Evolutionary conservation across 176 grass and related monocot species (phyloP).

Genomic region (Ensete glaucum): DNA sequence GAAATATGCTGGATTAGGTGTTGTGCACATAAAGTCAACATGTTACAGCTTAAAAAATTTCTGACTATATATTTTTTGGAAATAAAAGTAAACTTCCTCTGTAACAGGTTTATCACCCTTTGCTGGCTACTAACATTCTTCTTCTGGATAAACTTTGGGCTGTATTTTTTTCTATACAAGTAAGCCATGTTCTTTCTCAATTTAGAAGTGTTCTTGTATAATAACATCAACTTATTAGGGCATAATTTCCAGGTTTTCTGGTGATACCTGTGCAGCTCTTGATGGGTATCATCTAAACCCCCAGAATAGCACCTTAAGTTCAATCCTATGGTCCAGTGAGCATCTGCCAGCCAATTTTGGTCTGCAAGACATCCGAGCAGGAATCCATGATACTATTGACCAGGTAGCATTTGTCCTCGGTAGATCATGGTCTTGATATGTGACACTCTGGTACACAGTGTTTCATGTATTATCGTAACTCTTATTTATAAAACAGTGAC

Average conservation of each 20-base stretch:
- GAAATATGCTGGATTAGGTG: background rate
- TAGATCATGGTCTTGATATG: too few relatives aligned
- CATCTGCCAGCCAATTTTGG: constrained; percentile 28
- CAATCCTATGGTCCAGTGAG: constrained; percentile 57
- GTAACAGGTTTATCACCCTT: constrained; percentile 47
- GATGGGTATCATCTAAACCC: constrained; percentile 71
- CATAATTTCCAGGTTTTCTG: constrained; percentile 37
- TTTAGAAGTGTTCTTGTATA: background rate
- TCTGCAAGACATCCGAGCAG: constrained; percentile 47
- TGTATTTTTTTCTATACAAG: constrained; percentile 83
- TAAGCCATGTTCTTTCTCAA: constrained; percentile 20
- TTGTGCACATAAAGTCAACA: background rate
- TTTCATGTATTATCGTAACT: too few relatives aligned
- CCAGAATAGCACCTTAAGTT: constrained; percentile 73
- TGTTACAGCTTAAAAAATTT: too few relatives aligned
- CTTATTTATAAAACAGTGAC: too few relatives aligned
- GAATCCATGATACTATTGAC: constrained; percentile 67
- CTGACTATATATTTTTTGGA: background rate
- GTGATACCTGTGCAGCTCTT: constrained; percentile 64
- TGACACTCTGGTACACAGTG: too few relatives aligned
- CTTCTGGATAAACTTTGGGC: constrained; percentile 69
- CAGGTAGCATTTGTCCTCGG: constrained; percentile 27
- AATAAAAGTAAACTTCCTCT: constrained; percentile 13
- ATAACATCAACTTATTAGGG: background rate
- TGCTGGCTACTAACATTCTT: constrained; percentile 67